Conservation (phyloP, 2,329 filamentous ascomycete genomes). For the Aspergillus novofumigatus region DNA sequence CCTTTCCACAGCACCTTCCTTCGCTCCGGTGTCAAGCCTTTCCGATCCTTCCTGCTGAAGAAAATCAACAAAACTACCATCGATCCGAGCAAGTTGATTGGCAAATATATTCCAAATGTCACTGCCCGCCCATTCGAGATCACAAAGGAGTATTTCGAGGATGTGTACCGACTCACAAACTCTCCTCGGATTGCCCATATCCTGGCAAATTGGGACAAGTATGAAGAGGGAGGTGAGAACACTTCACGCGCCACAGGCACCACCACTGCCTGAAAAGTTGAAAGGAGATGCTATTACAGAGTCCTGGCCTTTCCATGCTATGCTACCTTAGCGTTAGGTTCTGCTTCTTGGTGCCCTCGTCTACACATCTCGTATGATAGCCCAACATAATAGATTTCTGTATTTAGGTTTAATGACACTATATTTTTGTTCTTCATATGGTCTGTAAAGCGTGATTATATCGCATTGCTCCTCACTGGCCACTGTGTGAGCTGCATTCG, state of each 20-base stretch:
- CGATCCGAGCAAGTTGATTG: conserved; percentile 91
- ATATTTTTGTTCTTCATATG: neutral
- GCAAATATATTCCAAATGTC: conserved; percentile 99
- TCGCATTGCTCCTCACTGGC: no score
- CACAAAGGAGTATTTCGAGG: conserved; percentile 98
- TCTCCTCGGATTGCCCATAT: conserved; percentile 53
- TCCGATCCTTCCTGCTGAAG: conserved; percentile 97
- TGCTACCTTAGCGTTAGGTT: neutral
- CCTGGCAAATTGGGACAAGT: conserved; percentile 82
- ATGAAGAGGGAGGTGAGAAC: conserved; percentile 43
- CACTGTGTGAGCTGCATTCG: no score
- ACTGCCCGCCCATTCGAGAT: conserved; percentile 93
- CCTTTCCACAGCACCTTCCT: conserved; percentile 99
- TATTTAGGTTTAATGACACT: neutral
- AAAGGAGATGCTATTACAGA: neutral
- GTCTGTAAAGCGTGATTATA: no score
- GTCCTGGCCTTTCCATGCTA: conserved; percentile 6
- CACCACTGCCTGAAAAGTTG: conserved; percentile 3
- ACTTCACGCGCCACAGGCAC: conserved; percentile 17
- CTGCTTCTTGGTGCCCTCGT: neutral
- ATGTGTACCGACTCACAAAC: conserved; percentile 93
- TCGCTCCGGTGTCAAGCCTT: conserved; percentile 96
- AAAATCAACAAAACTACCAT: conserved; percentile 99
- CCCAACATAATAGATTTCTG: neutral
- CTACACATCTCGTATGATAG: neutral